These are phyloP conservation scores for Euphorbia peplus DNA, from an alignment of 345 rosid species.

Conservation along the genomic window DNA sequence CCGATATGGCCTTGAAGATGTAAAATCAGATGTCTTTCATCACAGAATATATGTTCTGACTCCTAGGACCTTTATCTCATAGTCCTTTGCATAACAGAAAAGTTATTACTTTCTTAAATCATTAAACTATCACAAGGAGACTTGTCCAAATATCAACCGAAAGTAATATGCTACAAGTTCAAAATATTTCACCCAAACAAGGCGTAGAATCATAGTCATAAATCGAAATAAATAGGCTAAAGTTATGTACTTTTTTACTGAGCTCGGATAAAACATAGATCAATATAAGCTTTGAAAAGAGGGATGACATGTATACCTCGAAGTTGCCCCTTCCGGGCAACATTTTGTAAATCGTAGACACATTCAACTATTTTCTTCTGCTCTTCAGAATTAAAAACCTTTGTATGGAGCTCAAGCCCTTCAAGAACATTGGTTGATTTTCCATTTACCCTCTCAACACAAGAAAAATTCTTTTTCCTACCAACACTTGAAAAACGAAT, in stretches of 20 bases:
- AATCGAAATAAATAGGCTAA: neutral
- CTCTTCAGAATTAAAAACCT: slow-evolving; percentile 50
- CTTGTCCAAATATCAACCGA: neutral
- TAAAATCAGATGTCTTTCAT: neutral
- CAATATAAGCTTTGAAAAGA: neutral
- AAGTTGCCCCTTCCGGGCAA: slow-evolving; percentile 51
- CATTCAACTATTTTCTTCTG: slow-evolving; percentile 54
- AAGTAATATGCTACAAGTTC: neutral
- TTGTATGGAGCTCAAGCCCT: slow-evolving; percentile 59
- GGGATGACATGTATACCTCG: slow-evolving; percentile 32
- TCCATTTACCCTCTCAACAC: slow-evolving; percentile 49
- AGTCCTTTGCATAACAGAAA: neutral
- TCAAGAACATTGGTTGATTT: slow-evolving; percentile 40
- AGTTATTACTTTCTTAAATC: neutral
- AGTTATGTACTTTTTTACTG: neutral
- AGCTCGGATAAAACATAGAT: neutral
- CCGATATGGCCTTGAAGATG: no score
- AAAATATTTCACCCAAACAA: neutral
- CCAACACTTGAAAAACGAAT: slow-evolving; percentile 35
- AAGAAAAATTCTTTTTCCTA: slow-evolving; percentile 47
- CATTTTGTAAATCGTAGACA: slow-evolving; percentile 45
- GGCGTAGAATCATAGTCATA: neutral
- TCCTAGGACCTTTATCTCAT: no score
- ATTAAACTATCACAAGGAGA: neutral
- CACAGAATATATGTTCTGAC: no score